Base-by-base conservation (phyloP, 2,329 filamentous ascomycete genomes). In the Esteya vermicola region DNA sequence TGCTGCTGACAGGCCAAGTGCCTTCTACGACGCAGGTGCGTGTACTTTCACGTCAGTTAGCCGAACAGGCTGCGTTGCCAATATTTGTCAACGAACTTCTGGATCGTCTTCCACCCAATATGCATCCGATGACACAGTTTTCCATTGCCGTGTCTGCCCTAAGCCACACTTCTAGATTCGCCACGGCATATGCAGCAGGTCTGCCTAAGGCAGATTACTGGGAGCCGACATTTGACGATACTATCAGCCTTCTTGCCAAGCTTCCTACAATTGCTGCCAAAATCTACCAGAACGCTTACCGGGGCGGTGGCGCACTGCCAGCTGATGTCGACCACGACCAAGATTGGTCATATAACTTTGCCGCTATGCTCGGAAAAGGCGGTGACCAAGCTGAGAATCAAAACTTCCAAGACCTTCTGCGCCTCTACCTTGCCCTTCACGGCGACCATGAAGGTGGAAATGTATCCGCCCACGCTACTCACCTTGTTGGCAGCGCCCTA, bases 271-370 rank as follows among this genome's bases (percentile, higher is more conserved):
- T 98, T 51, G 91, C 91, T 22, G 91, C 91, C 43, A 93, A 94
- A 63, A 95, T 98, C 56, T 95, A 98, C 71, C 85, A 94, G 55
- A 91, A 91, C 60, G 70, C 85, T 47, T 84, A 91, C 72, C 68
- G 75, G 51, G 76, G 88, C 58, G 72, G 70, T 43, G 78, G 81
- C 54, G 67, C 82, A 48, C 68, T 94, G 46, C 78, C 85, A 9
- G 74, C 80, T 51, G 67, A 82, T 58, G 68, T 93, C 37, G 88
- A 98, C 53, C 62, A 75, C 43, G 72, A 81, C 50, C 85, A 95
- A 64, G 91, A 98, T 63, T 98, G 91, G 91, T 81, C 88, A 1
- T 93, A 95, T 71, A 98, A 98, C 72, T 98, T 95, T 55, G 91
- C 91, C 34, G 84, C 86, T 49, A 86, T 96, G 77, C 75, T 96